Base-by-base conservation (phyloP, 768 basidiomycete genomes). In the Xerocomellus chrysenteron region DNA sequence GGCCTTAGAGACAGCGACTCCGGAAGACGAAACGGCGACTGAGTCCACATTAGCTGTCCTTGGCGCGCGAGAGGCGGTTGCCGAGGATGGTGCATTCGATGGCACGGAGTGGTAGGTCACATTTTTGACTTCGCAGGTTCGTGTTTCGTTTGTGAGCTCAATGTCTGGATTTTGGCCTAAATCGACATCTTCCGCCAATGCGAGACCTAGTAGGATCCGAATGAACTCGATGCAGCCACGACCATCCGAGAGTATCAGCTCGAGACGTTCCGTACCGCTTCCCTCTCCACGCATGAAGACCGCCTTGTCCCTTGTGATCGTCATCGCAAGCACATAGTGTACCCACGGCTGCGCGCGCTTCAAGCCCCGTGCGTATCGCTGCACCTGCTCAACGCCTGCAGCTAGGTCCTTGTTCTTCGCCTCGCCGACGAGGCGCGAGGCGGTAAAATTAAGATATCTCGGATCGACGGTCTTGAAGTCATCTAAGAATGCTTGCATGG, bases 201-300 rank as follows among this genome's bases (percentile, higher is more conserved):
- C 55, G 11, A 62, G 59, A 7, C 59, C 59, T 10, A 62, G 55
- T 17, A 63, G 14, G 19, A 55, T 39, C 10, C 51, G 54, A 12
- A 62, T 52, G 26, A 61, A 46, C 43, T 63, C 59, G 19, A 61
- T 52, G 17, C 52, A 51, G 0, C 59, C 28, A 28, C 28, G 28
- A 28, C 28, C 28, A 28, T 28, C 6, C 28, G 28, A 28, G 28
- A 28, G 28, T 3, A 33, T 48, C 19, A 63, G 19, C 1, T 55
- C 48, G 3, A 60, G 40, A 19, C 54, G 40, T 21, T 65, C 63
- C 11, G 48, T 60, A 0, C 56, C 54, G 13, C 58, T 55, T 16
- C 55, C 48, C 21, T 61, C 56, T 32, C 57, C 55, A 32, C 51
- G 62, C 41, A 63, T 17, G 11, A 60, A 43, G 5, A 30, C 35